phyloP scores from a whole-genome alignment of 108 stramenopile genomes.

The Conticribra guillardii region DNA sequence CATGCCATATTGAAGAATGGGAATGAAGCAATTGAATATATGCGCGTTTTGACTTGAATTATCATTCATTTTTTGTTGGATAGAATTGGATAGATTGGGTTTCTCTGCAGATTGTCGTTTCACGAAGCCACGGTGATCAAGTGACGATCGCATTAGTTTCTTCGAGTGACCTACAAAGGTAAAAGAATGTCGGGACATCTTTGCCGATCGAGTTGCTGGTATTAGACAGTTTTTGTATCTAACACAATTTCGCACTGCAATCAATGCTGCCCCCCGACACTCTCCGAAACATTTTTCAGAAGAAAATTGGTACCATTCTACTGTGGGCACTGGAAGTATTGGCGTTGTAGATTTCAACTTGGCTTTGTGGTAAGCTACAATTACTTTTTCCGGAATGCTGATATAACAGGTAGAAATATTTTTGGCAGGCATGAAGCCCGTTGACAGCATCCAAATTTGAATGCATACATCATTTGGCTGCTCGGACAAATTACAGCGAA shows the following conservation, averaged over 20 bases:
- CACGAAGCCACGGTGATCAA: too few species aligned
- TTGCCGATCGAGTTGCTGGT: too few species aligned
- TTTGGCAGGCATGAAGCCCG: conserved; percentile 15
- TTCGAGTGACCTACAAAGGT: too few species aligned
- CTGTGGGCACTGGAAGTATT: not conserved
- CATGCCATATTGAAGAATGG: not conserved
- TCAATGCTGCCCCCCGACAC: too few species aligned
- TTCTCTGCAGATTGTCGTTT: too few species aligned
- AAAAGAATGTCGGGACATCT: too few species aligned
- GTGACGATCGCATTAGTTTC: too few species aligned
- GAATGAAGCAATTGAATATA: too few species aligned
- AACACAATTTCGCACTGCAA: too few species aligned
- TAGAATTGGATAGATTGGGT: too few species aligned
- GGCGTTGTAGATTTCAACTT: not conserved
- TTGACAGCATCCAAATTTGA: conserved; percentile 32
- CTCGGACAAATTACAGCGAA: conserved; percentile 36
- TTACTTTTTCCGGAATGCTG: conserved; percentile 1
- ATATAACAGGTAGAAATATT: conserved; percentile 20
- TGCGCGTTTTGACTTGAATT: not conserved
- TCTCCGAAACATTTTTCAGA: too few species aligned
- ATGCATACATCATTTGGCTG: conserved; percentile 21
- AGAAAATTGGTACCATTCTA: conserved; percentile 32
- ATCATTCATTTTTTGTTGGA: not conserved
- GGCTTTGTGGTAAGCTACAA: not conserved
- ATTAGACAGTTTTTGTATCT: too few species aligned